A percentile compares a stretch with the other conserved stretches of the same genome.
Conservation (phyloP, 2,329 filamentous ascomycete species). For the Alternaria sp. region DNA sequence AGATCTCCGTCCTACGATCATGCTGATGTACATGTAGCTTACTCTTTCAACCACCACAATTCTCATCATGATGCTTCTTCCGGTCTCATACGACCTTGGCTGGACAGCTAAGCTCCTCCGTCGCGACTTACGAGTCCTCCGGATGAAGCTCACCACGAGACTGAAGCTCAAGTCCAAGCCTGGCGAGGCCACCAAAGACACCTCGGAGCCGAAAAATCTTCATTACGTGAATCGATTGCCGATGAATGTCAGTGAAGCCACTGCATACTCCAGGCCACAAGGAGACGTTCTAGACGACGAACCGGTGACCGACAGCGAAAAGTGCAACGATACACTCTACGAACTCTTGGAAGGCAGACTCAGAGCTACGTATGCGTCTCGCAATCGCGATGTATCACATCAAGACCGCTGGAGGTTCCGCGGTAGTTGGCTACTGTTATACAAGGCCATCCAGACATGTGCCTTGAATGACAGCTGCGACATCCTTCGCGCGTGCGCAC, state of each 20-base stretch:
- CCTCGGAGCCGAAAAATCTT: not conserved
- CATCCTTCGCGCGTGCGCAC: conserved; percentile 7
- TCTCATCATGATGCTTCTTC: conserved; percentile 5
- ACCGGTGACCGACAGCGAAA: no score
- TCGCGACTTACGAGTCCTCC: conserved; percentile 28
- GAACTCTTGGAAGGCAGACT: conserved; percentile 18
- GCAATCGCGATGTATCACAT: conserved; percentile 15
- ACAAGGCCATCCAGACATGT: conserved; percentile 23
- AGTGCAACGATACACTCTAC: conserved; percentile 10
- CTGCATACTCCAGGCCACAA: not conserved
- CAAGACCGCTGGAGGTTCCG: conserved; percentile 29
- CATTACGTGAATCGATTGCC: not conserved
- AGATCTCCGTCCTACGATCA: not conserved
- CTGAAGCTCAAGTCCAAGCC: conserved; percentile 3
- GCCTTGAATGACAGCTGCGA: conserved; percentile 24
- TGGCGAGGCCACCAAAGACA: not conserved
- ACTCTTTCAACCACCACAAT: not conserved
- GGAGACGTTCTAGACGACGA: not conserved
- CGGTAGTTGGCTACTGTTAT: conserved; percentile 29
- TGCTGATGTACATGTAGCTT: not conserved
- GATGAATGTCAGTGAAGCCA: not conserved
- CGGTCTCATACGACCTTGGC: conserved; percentile 10
- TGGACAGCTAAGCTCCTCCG: conserved; percentile 26
- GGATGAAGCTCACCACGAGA: conserved; percentile 8
- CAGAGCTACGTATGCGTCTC: conserved; percentile 13